Evolutionary conservation across 2,329 filamentous ascomycete genomes (phyloP).

Genomic region (Ophiostoma sp.): DNA sequence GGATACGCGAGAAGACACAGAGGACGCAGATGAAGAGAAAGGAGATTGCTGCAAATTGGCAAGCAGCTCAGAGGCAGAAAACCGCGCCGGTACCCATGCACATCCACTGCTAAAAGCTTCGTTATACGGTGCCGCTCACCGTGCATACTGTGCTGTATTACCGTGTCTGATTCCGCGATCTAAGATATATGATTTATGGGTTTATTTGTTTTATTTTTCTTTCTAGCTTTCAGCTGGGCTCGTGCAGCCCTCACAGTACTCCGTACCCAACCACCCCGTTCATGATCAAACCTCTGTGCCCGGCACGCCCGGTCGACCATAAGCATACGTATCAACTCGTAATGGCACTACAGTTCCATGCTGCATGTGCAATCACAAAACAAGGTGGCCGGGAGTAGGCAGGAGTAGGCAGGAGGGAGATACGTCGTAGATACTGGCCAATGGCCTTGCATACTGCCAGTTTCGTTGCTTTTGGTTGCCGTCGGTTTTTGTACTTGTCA

Average conservation of each 20-base stretch:
- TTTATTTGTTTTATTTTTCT: not conserved
- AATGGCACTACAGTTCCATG: not conserved
- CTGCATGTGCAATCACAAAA: slow-evolving; percentile 19
- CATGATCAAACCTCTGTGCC: not conserved
- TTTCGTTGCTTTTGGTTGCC: not conserved
- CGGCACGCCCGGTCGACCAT: not conserved
- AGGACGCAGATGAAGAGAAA: not conserved
- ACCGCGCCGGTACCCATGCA: not conserved
- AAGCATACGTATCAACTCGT: not conserved
- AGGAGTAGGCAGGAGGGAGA: slow-evolving; percentile 5
- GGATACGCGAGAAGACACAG: not conserved
- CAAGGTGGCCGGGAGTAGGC: slow-evolving; percentile 17
- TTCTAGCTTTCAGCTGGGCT: slow-evolving; percentile 20
- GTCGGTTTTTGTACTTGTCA: not conserved
- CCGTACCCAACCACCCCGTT: not conserved
- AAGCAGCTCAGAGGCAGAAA: not conserved
- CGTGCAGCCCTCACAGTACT: slow-evolving; percentile 18
- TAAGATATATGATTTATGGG: not conserved
- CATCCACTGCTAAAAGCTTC: not conserved
- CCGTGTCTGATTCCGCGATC: not conserved
- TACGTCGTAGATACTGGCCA: not conserved
- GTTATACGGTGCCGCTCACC: not conserved
- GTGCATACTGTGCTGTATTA: not conserved
- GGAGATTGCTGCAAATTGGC: not conserved
- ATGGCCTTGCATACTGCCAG: not conserved